Evolutionary conservation across 371 early-diverging fungal species (phyloP), one percentile per base, ranked within the genome.

Genomic region (Funneliformis caledonium): DNA sequence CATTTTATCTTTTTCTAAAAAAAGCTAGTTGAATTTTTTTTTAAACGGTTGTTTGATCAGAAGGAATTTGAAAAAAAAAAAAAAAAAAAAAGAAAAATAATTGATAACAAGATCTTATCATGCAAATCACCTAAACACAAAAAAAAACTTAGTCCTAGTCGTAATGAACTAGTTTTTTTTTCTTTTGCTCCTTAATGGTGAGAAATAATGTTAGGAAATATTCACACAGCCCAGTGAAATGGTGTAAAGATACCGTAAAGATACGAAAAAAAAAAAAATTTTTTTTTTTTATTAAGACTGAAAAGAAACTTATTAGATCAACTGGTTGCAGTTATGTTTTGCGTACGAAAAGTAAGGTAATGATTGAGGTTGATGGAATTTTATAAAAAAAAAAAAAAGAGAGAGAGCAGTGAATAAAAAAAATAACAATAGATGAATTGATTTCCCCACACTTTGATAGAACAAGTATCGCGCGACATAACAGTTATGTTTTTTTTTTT

Each of bases 291-390:
- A 61, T 61, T 22, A 12, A 16, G 67, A 67, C 42, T 37, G 42
- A 37, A 37, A 31, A 37, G 10, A 12, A 67, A 7, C 33, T 67
- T 19, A 31, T 67, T 67, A 14, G 67, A 67, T 67, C 67, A 16
- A 16, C 67, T 67, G 5, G 31, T 37, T 67, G 67, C 67, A 42
- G 67, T 67, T 67, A 67, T 67, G 67, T 67, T 67, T 61, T 67
- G 67, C 19, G 67, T 42, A 67, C 67, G 33, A 67, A 42, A 65
- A 19, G 22, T 61, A 61, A 8, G 61, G 7, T 37, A 52, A 52
- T 14, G 52, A 52, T 52, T 52, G 52, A 52, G 16, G 52, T 14
- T 16, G 52, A 50, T 50, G 65, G 65, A 12, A 16, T 11, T 37
- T 5, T 65, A 14, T 4, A 37, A 65, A 65, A 33, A 26, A 3